Evolutionary conservation across 192 early-diverging fungal genomes (phyloP), one percentile per base, ranked within the genome.

Genomic region (Allomyces arbusculus): DNA sequence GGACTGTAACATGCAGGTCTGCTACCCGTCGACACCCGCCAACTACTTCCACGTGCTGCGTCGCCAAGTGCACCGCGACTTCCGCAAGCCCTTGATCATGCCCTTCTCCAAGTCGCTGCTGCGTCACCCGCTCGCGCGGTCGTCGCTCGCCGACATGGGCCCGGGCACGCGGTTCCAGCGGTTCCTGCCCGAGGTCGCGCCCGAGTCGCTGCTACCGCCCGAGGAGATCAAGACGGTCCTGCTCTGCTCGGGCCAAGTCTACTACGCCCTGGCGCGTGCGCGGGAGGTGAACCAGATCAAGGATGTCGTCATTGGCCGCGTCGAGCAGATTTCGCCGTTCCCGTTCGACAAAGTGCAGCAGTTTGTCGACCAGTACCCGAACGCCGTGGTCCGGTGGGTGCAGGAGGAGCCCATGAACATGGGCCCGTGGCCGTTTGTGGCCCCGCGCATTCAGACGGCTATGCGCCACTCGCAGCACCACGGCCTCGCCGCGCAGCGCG

Each of bases 1-100:
- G 77, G 93, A 96, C 76, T 92, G 90, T 79, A 98, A 93, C 82
- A 92, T 95, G 86, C 91, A 94, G 80, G 88, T 98, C 16, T 86
- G 93, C 14, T 92, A 95, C 81, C 87, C 89, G 62, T 88, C 92
- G n/a, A 94, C 94, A 19, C 95, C 95, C n/a, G 83, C 88, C 68
- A 94, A 98, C 75, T 95, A 91, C 82, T 98, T 92, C 87, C 95
- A 98, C 70, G 89, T 77, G 1, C 78, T 98, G 70, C 85, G 95
- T 66, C 86, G 95, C 67, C 95, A 98, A 79, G 88, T 98, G 66
- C 87, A 89, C 80, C 86, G 95, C 71, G 91, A 95, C 72, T 98
- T 91, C 88, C 84, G 95, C 70, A 98, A 98, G 78, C 95, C 95
- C 76, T 77, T 91, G 67, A 76, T 93, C 63, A 69, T 84, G 64